These are phyloP conservation scores for Mycena kentingensis DNA, from an alignment of 768 basidiomycete species.

Conservation along the genomic window DNA sequence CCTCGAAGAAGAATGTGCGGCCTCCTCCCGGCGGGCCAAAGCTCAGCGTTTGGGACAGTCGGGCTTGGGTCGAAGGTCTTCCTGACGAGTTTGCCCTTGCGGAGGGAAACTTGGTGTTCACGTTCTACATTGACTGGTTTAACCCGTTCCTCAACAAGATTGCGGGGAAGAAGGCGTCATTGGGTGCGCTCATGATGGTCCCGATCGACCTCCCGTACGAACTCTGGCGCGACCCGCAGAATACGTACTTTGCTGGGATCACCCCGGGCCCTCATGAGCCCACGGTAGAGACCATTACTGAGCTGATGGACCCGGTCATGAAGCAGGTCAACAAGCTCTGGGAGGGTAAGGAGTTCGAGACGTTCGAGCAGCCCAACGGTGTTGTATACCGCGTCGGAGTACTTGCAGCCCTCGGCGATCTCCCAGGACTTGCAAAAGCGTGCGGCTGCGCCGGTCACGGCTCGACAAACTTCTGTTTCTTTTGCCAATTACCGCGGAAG, in stretches of 20 bases:
- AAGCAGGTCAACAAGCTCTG: constrained; percentile 11
- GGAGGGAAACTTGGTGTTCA: constrained; percentile 9
- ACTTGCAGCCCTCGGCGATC: constrained; percentile 21
- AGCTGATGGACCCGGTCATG: background rate
- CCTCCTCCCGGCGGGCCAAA: constrained; percentile 6
- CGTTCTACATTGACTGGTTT: constrained; percentile 28
- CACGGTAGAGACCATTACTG: background rate
- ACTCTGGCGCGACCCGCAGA: constrained; percentile 21
- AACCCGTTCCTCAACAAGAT: constrained; percentile 24
- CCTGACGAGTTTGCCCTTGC: constrained; percentile 1
- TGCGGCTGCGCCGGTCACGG: constrained; percentile 15
- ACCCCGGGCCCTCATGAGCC: constrained; percentile 18
- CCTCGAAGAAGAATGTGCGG: constrained; percentile 7
- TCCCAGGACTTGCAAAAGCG: constrained; percentile 17
- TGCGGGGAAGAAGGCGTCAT: constrained; percentile 14
- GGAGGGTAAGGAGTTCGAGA: constrained; percentile 7
- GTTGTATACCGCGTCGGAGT: constrained; percentile 15
- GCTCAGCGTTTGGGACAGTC: constrained; percentile 16
- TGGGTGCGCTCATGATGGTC: constrained; percentile 19
- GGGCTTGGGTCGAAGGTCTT: constrained; percentile 13
- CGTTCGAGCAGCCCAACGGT: constrained; percentile 16
- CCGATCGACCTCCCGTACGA: constrained; percentile 28
- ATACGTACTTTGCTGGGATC: constrained; percentile 22
- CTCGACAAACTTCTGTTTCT: constrained; percentile 24
- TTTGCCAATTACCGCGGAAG: constrained; percentile 7